A percentile compares a stretch with the other conserved stretches of the same genome.
Evolutionary conservation across 441 rosid genomes (phyloP).

Genomic region (Pelargonium cotyledonis): DNA sequence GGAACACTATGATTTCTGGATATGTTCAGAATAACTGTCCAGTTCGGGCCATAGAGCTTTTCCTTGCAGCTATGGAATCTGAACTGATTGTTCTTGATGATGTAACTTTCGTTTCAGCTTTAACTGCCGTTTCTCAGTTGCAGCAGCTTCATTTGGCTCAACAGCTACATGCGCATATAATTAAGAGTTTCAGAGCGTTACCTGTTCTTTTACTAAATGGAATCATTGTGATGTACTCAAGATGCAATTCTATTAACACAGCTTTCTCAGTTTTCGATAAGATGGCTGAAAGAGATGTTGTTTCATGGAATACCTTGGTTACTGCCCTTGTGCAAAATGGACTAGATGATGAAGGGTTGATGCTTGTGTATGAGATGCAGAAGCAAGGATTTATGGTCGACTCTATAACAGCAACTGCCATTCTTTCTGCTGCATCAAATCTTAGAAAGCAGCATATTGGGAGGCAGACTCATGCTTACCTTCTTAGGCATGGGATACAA

Average conservation of each 20-base stretch:
- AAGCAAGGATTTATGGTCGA: conserved; percentile 55
- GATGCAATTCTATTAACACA: conserved; percentile 52
- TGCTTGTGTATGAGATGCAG: conserved; percentile 79
- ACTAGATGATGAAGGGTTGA: conserved; percentile 71
- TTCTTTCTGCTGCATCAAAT: conserved; percentile 85
- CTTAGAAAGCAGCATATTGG: conserved; percentile 58
- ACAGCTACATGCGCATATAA: conserved; percentile 59
- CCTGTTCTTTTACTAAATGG: conserved; percentile 53
- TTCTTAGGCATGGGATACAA: conserved; percentile 52
- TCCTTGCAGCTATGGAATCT: conserved; percentile 42
- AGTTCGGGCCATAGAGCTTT: conserved; percentile 47
- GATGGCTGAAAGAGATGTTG: conserved; percentile 65
- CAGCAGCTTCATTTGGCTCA: conserved; percentile 48
- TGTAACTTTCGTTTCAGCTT: conserved; percentile 56
- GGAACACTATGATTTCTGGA: conserved; percentile 74
- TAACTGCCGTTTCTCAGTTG: conserved; percentile 62
- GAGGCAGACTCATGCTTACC: conserved; percentile 73
- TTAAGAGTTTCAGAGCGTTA: conserved; percentile 42
- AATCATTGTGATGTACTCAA: conserved; percentile 68
- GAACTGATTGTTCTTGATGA: conserved; percentile 47
- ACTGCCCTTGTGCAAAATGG: conserved; percentile 78
- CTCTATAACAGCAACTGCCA: conserved; percentile 61
- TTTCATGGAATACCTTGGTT: conserved; percentile 82
- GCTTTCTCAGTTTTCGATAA: conserved; percentile 56
- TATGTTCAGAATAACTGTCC: conserved; percentile 48